phyloP scores from a whole-genome alignment of 768 basidiomycete species.

The Boletus barrowsii region DNA sequence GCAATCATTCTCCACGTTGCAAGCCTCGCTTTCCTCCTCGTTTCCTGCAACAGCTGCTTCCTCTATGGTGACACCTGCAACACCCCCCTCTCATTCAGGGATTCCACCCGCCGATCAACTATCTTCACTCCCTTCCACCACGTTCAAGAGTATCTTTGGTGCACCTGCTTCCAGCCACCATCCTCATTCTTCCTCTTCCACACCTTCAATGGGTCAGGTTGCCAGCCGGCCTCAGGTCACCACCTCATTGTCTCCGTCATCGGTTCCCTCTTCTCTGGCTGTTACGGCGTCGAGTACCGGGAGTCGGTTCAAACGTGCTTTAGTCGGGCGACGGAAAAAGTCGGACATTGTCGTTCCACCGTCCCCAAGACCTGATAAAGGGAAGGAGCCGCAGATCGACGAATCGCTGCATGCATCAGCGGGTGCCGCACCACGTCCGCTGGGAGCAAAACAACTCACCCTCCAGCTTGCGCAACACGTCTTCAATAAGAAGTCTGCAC shows the following conservation, averaged over 20 bases:
- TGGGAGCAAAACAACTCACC: conserved; percentile 35
- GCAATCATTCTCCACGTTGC: conserved; percentile 39
- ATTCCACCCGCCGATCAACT: conserved; percentile 43
- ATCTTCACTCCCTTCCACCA: conserved; percentile 34
- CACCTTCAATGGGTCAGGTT: conserved; percentile 34
- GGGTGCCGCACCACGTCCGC: conserved; percentile 19
- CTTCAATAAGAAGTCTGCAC: conserved; percentile 38
- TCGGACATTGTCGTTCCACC: conserved; percentile 21
- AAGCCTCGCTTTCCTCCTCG: conserved; percentile 42
- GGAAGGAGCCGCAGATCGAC: conserved; percentile 19
- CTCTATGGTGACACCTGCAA: conserved; percentile 39
- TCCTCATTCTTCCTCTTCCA: conserved; percentile 25
- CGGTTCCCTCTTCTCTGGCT: conserved; percentile 24
- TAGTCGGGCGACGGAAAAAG: conserved; percentile 34
- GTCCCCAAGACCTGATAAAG: conserved; percentile 21
- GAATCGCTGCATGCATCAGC: conserved; percentile 13
- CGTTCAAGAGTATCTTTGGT: conserved; percentile 32
- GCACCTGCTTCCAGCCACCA: conserved; percentile 23
- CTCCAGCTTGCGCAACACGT: conserved; percentile 47
- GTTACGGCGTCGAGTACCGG: conserved; percentile 22
- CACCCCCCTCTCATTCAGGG: conserved; percentile 39
- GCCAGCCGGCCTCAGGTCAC: conserved; percentile 32
- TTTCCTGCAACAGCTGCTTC: conserved; percentile 43
- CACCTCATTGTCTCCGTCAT: conserved; percentile 25
- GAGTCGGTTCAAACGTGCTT: conserved; percentile 30